Conservation (phyloP, 768 basidiomycete species). For the Lactarius sp. region DNA sequence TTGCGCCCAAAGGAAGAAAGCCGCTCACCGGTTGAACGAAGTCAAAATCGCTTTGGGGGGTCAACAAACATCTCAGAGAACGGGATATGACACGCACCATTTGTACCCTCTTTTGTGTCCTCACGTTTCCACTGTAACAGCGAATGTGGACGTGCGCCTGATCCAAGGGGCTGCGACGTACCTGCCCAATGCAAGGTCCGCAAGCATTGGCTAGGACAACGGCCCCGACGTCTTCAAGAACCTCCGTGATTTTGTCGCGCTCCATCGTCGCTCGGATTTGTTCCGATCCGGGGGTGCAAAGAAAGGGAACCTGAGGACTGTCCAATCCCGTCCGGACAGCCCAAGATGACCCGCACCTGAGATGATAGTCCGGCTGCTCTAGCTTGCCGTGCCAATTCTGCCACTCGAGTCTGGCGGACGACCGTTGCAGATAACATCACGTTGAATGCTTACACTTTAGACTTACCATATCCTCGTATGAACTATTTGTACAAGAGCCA, state of each 20-base stretch:
- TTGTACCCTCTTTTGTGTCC: slow-evolving; percentile 83
- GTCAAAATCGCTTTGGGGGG: slow-evolving; percentile 75
- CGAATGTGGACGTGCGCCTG: background rate
- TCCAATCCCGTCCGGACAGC: background rate
- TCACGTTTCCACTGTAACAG: slow-evolving; percentile 80
- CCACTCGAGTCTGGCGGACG: slow-evolving; percentile 73
- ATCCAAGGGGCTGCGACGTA: slow-evolving; percentile 28
- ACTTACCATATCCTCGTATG: slow-evolving; percentile 89
- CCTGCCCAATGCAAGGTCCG: slow-evolving; percentile 97
- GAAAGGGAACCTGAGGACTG: slow-evolving; percentile 64
- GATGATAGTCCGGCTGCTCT: slow-evolving; percentile 74
- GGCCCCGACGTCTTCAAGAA: slow-evolving; percentile 86
- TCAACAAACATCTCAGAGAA: slow-evolving; percentile 11
- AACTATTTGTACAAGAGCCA: slow-evolving; percentile 99
- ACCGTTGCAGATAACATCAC: slow-evolving; percentile 7
- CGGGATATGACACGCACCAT: slow-evolving; percentile 49
- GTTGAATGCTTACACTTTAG: background rate
- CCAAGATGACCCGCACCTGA: slow-evolving; percentile 41
- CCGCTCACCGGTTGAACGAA: slow-evolving; percentile 81
- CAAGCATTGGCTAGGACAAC: slow-evolving; percentile 96
- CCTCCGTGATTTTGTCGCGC: slow-evolving; percentile 80
- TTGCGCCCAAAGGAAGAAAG: background rate
- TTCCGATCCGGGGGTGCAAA: slow-evolving; percentile 89
- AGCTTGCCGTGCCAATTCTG: slow-evolving; percentile 87
- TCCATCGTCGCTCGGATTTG: slow-evolving; percentile 98